Percentiles rank a stretch among this genome's conserved stretches.
Conservation (phyloP, 768 basidiomycete species). For the Boletus speciosus region DNA sequence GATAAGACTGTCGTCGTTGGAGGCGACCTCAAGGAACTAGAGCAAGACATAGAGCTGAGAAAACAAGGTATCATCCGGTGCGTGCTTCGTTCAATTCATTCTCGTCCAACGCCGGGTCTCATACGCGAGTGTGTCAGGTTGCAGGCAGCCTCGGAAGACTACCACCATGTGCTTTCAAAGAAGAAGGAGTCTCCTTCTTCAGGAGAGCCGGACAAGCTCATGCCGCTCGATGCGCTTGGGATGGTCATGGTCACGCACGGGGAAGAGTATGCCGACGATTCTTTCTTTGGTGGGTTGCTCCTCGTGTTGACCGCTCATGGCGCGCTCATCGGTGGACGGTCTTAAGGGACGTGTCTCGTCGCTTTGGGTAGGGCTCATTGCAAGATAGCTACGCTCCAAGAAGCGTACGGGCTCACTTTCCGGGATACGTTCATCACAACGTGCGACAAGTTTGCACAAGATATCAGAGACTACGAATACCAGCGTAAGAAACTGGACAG, state of each 20-base stretch:
- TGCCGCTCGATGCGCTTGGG: slow-evolving; percentile 76
- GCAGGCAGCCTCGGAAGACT: slow-evolving; percentile 66
- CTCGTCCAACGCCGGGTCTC: not conserved
- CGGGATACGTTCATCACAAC: slow-evolving; percentile 70
- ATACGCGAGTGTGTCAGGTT: slow-evolving; percentile 43
- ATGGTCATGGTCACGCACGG: slow-evolving; percentile 86
- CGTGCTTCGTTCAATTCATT: slow-evolving; percentile 25
- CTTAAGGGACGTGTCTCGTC: slow-evolving; percentile 64
- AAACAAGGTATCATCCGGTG: slow-evolving; percentile 71
- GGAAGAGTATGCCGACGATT: slow-evolving; percentile 75
- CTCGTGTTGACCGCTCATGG: slow-evolving; percentile 3
- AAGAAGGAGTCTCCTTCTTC: slow-evolving; percentile 65
- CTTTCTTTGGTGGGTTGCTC: slow-evolving; percentile 54
- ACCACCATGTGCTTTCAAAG: slow-evolving; percentile 69
- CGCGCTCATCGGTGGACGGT: not conserved
- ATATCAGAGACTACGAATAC: slow-evolving; percentile 79
- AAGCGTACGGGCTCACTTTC: slow-evolving; percentile 70
- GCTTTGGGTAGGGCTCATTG: slow-evolving; percentile 81
- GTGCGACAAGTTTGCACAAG: slow-evolving; percentile 60
- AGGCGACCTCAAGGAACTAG: slow-evolving; percentile 74
- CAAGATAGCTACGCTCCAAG: slow-evolving; percentile 81
- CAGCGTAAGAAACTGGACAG: slow-evolving; percentile 86
- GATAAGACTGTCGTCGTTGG: slow-evolving; percentile 74
- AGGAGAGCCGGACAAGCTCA: slow-evolving; percentile 63
- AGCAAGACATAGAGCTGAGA: slow-evolving; percentile 80